These are phyloP conservation scores for Fusarium sp. DNA, from an alignment of 2,329 filamentous ascomycete species.

Conservation along the genomic window DNA sequence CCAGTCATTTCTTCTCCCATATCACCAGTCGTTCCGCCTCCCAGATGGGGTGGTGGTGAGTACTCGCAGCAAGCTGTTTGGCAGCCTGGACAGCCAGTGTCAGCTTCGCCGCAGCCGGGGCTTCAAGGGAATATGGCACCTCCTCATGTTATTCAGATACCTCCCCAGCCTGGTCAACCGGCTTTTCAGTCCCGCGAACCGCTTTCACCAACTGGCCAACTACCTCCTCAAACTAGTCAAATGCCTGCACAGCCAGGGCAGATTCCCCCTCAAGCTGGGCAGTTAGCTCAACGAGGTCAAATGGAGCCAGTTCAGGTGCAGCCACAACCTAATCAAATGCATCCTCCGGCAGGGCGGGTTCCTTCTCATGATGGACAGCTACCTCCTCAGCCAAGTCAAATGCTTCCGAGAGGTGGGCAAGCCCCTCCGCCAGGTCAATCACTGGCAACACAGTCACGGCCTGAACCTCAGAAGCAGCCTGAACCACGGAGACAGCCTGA, in stretches of 20 bases:
- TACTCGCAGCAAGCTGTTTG: slow-evolving; percentile 37
- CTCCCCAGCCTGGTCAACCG: slow-evolving; percentile 5
- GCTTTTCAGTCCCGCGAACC: slow-evolving; percentile 2
- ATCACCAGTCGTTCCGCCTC: slow-evolving; percentile 10
- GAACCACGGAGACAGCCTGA: neutral
- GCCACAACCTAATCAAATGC: neutral
- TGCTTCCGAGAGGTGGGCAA: neutral
- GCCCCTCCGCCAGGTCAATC: neutral
- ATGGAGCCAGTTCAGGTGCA: slow-evolving; percentile 3
- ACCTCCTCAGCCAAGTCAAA: neutral
- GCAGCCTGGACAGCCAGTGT: slow-evolving; percentile 38
- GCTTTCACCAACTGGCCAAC: slow-evolving; percentile 4
- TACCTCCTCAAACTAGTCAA: neutral
- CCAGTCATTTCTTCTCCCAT: slow-evolving; percentile 25
- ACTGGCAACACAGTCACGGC: neutral
- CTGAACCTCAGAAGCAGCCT: neutral
- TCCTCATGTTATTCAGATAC: slow-evolving; percentile 2
- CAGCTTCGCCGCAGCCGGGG: slow-evolving; percentile 1
- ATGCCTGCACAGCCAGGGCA: slow-evolving; percentile 4
- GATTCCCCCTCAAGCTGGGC: neutral
- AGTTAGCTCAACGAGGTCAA: slow-evolving; percentile 1
- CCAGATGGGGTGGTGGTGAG: slow-evolving; percentile 38
- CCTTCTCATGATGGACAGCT: slow-evolving; percentile 5
- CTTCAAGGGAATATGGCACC: slow-evolving; percentile 14
- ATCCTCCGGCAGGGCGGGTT: neutral